Base-by-base conservation (phyloP, 2,329 filamentous ascomycete species). In the Trichophyton mentagrophytes region DNA sequence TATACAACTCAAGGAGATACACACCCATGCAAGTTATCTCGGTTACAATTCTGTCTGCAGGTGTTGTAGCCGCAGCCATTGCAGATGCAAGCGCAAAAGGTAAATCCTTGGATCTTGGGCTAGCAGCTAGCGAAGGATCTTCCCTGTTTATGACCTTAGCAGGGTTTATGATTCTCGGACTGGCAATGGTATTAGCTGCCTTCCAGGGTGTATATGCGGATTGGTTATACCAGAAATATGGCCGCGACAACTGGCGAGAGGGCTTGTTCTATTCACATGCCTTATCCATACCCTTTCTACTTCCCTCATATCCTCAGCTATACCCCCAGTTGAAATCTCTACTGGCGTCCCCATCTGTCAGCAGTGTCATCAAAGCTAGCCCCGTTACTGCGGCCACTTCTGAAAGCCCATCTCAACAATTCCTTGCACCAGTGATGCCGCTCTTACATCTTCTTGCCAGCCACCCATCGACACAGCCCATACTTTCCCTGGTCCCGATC, bases 191-290 rank as follows among this genome's bases (percentile, higher is more conserved):
- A 3, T 81, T 97, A 22, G 95, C 90, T 6, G 90, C 93, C 22
- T 87, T 91, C 69, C 96, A 97, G 87, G 93, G 93, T 3, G 82
- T 96, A 33, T 97, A 96, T 72, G 92, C 92, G 0, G 91, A 99
- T 72, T 85, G 90, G 66, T 89, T 91, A 0, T 99, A 97, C 76
- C 82, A 82, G 62, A 82, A 81, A 61, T 90, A 96, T 72, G 90
- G 91, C 4, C 88, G 75, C 20, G 71, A 88, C 33, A 87, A 93
- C 72, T 97, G 93, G 90, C 88, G 87, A 67, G 93, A 97, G 73
- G 96, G 96, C 66, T 80, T 99, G 11, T 97, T 99, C 77, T 99
- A 97, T 77, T 95, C 89, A 22, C 84, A 87, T 66, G 72, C 71
- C 7, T 72, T 80, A 38, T 78, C 76, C 15, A 61, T 78, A 15